Evolutionary conservation across 176 grass and related monocot species (phyloP).

Genomic region (Aegilops bicornis): DNA sequence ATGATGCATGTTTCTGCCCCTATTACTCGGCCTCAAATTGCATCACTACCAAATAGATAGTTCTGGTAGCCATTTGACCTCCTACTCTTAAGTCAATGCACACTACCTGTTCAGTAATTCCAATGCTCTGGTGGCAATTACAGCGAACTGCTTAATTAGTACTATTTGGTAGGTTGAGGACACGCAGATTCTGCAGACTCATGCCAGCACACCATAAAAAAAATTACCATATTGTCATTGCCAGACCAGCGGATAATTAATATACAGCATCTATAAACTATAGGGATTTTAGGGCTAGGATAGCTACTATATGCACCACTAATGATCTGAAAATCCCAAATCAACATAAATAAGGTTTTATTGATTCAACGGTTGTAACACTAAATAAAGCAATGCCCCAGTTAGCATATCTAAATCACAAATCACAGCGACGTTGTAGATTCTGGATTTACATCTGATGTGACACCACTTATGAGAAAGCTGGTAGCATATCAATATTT

Average conservation of each 20-base stretch:
- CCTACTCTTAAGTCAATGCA: background rate
- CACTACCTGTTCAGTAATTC: background rate
- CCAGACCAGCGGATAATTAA: slow-evolving; percentile 4
- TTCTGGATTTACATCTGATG: background rate
- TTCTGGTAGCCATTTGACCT: background rate
- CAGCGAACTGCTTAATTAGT: background rate
- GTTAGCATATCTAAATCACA: slow-evolving; percentile 9
- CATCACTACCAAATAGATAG: background rate
- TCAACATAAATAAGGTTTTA: slow-evolving; percentile 5
- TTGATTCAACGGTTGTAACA: slow-evolving; percentile 13
- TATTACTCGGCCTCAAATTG: background rate
- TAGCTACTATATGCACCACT: background rate
- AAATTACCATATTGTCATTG: background rate
- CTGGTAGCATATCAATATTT: slow-evolving; percentile 6
- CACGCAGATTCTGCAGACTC: background rate
- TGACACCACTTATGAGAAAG: background rate
- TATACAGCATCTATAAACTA: background rate
- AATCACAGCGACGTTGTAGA: background rate
- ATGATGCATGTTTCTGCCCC: background rate
- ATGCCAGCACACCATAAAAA: background rate
- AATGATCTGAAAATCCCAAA: slow-evolving; percentile 3
- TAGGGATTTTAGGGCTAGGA: background rate
- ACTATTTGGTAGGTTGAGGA: background rate
- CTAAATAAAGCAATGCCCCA: slow-evolving; percentile 1
- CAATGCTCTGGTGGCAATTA: background rate